Evolutionary conservation across 495 filamentous ascomycete species (phyloP).

Genomic region (Tuber indicum): DNA sequence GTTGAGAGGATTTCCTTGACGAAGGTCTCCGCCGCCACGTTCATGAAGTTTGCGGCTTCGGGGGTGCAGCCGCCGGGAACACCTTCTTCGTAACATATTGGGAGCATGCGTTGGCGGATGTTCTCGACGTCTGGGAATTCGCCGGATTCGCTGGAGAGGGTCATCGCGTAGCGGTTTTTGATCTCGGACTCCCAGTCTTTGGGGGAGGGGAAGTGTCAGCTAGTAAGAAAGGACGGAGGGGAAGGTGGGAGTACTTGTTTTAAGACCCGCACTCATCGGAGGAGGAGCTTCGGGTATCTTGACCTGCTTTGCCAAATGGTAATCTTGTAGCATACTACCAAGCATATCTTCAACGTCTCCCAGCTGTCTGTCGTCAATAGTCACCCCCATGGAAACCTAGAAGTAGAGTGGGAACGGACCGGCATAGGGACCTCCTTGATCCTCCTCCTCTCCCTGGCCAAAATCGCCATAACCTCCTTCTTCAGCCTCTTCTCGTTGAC

Average conservation of each 20-base stretch:
- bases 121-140: constrained; percentile 81
- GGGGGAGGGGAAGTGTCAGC: constrained; percentile 1
- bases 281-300: constrained; percentile 64
- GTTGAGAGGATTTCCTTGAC: constrained; percentile 80
- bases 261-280: constrained; percentile 70
- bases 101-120: constrained; percentile 78
- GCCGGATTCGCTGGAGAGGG: constrained; percentile 78
- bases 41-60: constrained; percentile 77
- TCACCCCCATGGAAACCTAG: not conserved
- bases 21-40: constrained; percentile 81
- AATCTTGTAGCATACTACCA: constrained; percentile 61
- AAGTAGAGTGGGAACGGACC: constrained; percentile 7
- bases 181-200: constrained; percentile 87
- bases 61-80: constrained; percentile 64
- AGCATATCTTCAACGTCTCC: constrained; percentile 60
- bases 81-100: constrained; percentile 90
- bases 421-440: constrained; percentile 61
- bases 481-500: constrained; percentile 85
- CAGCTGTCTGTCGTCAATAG: constrained; percentile 44
- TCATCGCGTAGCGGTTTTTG: constrained; percentile 80
- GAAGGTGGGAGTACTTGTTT: constrained; percentile 64
- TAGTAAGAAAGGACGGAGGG: constrained; percentile 3
- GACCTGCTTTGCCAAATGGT: constrained; percentile 61
- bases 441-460: constrained; percentile 73
- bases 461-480: constrained; percentile 89